phyloP scores from a whole-genome alignment of 1,139 yeast species.

The Blastobotrys niveus region DNA sequence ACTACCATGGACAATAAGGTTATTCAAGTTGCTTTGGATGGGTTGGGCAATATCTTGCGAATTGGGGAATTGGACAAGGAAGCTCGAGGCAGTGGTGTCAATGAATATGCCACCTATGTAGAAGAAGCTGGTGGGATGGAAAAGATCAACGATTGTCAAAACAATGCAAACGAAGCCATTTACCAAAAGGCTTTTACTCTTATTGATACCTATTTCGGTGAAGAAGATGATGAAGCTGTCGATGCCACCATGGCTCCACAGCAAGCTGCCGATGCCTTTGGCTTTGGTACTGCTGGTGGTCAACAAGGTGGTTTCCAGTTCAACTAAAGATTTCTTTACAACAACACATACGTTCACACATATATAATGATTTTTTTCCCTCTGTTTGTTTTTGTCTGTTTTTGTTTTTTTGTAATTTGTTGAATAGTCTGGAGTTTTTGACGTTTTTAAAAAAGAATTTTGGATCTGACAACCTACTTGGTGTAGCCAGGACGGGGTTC shows the following conservation, averaged over 20 bases:
- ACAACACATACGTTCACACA: background rate
- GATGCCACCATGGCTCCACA: conserved; percentile 78
- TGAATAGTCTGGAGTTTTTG: too few species aligned
- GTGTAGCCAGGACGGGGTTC: too few species aligned
- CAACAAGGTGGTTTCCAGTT: conserved; percentile 18
- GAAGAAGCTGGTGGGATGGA: conserved; percentile 99
- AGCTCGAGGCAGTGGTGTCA: conserved; percentile 57
- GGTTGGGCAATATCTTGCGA: conserved; percentile 85
- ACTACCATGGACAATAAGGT: conserved; percentile 85
- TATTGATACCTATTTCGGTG: conserved; percentile 86
- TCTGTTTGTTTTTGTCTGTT: too few species aligned
- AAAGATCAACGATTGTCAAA: conserved; percentile 89
- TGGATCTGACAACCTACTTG: too few species aligned
- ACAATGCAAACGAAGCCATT: conserved; percentile 83
- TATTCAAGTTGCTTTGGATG: conserved; percentile 92
- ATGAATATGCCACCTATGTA: conserved; percentile 83
- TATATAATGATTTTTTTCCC: too few species aligned
- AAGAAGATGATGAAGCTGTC: conserved; percentile 69
- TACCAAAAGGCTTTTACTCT: conserved; percentile 86
- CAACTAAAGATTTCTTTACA: background rate
- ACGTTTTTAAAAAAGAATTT: too few species aligned
- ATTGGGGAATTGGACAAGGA: conserved; percentile 93
- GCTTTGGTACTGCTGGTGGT: conserved; percentile 51
- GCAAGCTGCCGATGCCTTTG: conserved; percentile 66
- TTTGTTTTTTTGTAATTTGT: too few species aligned